Conservation (phyloP, 2,329 filamentous ascomycete genomes). For the Arthrobotrys entomopaga region DNA sequence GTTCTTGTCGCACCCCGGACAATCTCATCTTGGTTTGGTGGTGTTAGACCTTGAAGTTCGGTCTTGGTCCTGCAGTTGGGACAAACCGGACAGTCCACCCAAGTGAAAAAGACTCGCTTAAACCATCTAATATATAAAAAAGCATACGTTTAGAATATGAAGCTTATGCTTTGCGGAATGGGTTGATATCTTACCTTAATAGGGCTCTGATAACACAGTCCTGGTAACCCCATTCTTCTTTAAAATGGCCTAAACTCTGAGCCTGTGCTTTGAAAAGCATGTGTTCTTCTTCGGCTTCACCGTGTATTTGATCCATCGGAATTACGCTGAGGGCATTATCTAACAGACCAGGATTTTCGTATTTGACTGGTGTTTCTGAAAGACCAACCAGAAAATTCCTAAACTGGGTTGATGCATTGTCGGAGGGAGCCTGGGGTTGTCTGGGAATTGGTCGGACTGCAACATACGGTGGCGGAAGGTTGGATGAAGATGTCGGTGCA, state of each 20-base stretch:
- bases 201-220: constrained; percentile 93
- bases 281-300: constrained; percentile 91
- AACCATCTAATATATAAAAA: constrained; percentile 76
- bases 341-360: constrained; percentile 93
- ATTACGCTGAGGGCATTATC: constrained; percentile 90
- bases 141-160: constrained; percentile 3
- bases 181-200: constrained; percentile 71
- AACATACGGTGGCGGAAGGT: constrained; percentile 69
- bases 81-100: constrained; percentile 95
- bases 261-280: constrained; percentile 89
- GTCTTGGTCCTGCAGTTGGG: constrained; percentile 83
- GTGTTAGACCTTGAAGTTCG: constrained; percentile 81
- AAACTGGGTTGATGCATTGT: constrained; percentile 77
- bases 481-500: constrained; percentile 34
- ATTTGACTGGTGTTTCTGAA: constrained; percentile 88
- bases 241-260: constrained; percentile 82
- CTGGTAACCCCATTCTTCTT: constrained; percentile 94
- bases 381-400: constrained; percentile 84
- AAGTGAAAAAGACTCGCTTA: constrained; percentile 91
- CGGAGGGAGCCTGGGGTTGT: constrained; percentile 79
- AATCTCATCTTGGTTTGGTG: constrained; percentile 86
- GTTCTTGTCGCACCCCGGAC: constrained; percentile 87
- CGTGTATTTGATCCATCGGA: constrained; percentile 88
- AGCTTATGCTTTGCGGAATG: neutral
- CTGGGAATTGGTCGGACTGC: constrained; percentile 65